Percentiles rank a stretch among this genome's conserved stretches.
Evolutionary conservation across 2,329 filamentous ascomycete species (phyloP).

Genomic region (Tricladium varicosporioides): DNA sequence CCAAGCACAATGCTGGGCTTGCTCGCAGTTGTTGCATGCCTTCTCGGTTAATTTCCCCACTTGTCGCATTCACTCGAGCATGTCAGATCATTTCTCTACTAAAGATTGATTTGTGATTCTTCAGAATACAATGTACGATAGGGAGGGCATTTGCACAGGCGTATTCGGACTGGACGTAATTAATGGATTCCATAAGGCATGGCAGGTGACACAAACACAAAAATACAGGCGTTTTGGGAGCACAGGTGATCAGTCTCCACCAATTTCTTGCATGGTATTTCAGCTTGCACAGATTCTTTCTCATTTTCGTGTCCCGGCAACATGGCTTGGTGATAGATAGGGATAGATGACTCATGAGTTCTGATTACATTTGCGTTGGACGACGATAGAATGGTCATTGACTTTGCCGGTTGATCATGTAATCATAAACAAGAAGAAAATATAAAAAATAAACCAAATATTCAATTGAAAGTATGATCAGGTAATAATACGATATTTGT

Average conservation of each 20-base stretch:
- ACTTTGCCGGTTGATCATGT: not conserved
- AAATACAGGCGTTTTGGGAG: not conserved
- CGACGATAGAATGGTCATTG: not conserved
- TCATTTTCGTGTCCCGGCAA: not conserved
- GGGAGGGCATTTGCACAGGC: not conserved
- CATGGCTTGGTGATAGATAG: not conserved
- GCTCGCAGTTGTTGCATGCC: constrained; percentile 2
- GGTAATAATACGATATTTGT: too few relatives aligned
- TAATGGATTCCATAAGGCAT: not conserved
- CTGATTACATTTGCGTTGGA: not conserved
- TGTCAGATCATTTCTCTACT: not conserved
- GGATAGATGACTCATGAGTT: not conserved
- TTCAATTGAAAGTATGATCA: too few relatives aligned
- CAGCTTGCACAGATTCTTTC: not conserved
- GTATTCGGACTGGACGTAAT: not conserved
- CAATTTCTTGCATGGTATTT: not conserved
- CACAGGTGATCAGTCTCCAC: not conserved
- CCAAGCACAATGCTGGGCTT: constrained; percentile 6
- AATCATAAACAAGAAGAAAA: not conserved
- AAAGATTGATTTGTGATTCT: not conserved
- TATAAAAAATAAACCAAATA: not conserved
- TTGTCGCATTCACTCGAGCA: not conserved
- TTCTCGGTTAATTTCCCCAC: constrained; percentile 6
- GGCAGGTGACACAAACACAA: not conserved
- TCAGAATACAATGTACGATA: not conserved